Evolutionary conservation across 768 basidiomycete species (phyloP), one percentile per base, ranked within the genome.

Genomic region (Chalciporus chontae): DNA sequence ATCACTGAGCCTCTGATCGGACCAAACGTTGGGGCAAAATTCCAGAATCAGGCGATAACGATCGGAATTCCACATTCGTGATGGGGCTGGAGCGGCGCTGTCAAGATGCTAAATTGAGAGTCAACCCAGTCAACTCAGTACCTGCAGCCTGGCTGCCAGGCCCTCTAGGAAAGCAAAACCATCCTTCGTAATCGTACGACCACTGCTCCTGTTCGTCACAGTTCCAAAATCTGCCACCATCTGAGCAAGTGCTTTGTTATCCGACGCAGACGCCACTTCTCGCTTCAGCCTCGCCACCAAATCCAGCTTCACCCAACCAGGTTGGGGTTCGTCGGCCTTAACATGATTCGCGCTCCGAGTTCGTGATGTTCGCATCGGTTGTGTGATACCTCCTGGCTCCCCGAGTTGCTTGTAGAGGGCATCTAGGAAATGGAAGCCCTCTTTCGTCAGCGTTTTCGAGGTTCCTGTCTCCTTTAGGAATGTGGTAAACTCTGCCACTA

Each of bases 131-230:
- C 43, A 57, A 31, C 45, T 48, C 50, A 69, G 38, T 8, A 42
- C 69, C 55, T 68, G 71, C 51, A 90, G 65, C 54, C 81, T 71
- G 39, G 69, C 74, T 3, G 81, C 77, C 40, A 88, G 61, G 32
- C 79, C 79, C 45, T 83, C 80, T 43, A 89, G 67, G 61, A 89
- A 88, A 9, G 74, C 75, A 58, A 88, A 77, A 32, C 85, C 86
- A 57, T 87, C 84, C 76, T 90, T 90, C 29, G 86, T 89, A 47
- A 90, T 73, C 43, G 83, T 87, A 54, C 84, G 74, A 37, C 85
- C 83, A 32, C 73, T 81, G 58, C 81, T 83, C 62, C 76, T 76
- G 64, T 86, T 81, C 27, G 84, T 87, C 47, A 85, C 78, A 43
- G 74, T 71, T 19, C 81, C 81, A 65, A 90, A 90, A 43, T 87